Conservation (phyloP, 257 asterid species). For the Rubia yunnanensis region DNA sequence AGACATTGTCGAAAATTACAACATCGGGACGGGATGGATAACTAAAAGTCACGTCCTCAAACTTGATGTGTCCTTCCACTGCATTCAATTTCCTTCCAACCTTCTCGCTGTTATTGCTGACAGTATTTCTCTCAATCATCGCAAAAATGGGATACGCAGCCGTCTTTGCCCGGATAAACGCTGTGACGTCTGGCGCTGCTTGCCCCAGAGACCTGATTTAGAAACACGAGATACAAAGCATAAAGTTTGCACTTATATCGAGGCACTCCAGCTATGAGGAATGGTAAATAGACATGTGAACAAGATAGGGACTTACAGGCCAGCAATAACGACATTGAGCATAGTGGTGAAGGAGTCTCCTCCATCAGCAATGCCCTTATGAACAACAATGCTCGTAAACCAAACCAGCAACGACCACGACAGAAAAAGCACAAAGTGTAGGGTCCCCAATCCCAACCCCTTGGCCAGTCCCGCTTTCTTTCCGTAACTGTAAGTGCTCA, state of each 20-base stretch:
- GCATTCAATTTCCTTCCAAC: slow-evolving; percentile 40
- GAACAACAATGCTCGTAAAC: slow-evolving; percentile 91
- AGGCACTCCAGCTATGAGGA: no score
- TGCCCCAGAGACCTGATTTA: slow-evolving; percentile 77
- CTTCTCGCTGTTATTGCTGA: slow-evolving; percentile 34
- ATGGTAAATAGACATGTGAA: background rate
- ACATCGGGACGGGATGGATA: slow-evolving; percentile 88
- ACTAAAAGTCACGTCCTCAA: slow-evolving; percentile 62
- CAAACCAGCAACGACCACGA: slow-evolving; percentile 96
- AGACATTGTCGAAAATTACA: slow-evolving; percentile 51
- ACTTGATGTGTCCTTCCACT: slow-evolving; percentile 76
- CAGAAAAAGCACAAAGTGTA: slow-evolving; percentile 84
- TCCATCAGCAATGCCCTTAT: slow-evolving; percentile 78
- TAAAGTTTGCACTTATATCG: background rate
- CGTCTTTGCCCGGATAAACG: slow-evolving; percentile 79
- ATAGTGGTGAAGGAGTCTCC: slow-evolving; percentile 95
- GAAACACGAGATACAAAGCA: background rate
- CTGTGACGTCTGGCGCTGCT: slow-evolving; percentile 81
- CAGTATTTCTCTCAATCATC: slow-evolving; percentile 79
- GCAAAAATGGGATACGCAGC: slow-evolving; percentile 85
- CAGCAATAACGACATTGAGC: slow-evolving; percentile 96
- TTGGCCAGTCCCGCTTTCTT: slow-evolving; percentile 87
- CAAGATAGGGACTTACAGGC: slow-evolving; percentile 55
- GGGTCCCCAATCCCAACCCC: slow-evolving; percentile 85
- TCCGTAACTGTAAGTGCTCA: slow-evolving; percentile 67